Percentiles rank a stretch among this genome's conserved stretches.
Evolutionary conservation across 2,329 filamentous ascomycete species (phyloP).

Genomic region (Zymoseptoria crescenta): DNA sequence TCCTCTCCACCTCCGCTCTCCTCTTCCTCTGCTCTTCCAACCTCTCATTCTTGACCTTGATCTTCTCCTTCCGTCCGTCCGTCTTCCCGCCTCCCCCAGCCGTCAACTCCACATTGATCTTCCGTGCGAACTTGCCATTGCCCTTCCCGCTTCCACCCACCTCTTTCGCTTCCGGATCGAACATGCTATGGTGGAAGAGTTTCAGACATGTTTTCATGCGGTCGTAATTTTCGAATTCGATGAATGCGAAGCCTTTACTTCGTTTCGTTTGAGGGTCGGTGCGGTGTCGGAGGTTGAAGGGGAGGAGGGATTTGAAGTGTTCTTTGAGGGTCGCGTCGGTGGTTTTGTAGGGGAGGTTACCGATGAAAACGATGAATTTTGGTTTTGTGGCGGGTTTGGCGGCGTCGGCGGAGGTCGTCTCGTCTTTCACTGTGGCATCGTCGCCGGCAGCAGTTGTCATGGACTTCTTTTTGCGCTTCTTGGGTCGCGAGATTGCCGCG

Average conservation of each 20-base stretch:
- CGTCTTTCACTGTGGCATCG: constrained; percentile 6
- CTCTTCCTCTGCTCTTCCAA: constrained; percentile 61
- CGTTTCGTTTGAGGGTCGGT: constrained; percentile 58
- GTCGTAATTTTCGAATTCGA: constrained; percentile 81
- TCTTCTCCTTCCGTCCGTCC: constrained; percentile 62
- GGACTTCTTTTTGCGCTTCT: constrained; percentile 17
- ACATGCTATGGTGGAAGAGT: constrained; percentile 78
- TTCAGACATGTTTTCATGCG: constrained; percentile 89
- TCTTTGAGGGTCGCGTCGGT: constrained; percentile 59
- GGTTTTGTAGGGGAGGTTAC: constrained; percentile 82
- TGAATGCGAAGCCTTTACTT: constrained; percentile 72
- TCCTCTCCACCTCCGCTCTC: constrained; percentile 41
- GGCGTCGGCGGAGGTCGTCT: constrained; percentile 7
- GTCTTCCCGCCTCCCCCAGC: constrained; percentile 79
- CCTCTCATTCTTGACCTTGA: constrained; percentile 78
- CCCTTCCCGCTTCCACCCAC: constrained; percentile 5
- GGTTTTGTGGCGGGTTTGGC: constrained; percentile 33
- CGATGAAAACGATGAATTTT: constrained; percentile 72
- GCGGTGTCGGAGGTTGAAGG: constrained; percentile 63
- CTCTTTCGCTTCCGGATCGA: constrained; percentile 41
- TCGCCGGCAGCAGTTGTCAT: not conserved
- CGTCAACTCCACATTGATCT: constrained; percentile 91
- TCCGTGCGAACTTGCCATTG: constrained; percentile 31
- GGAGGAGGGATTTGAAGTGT: constrained; percentile 72
- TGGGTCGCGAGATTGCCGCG: not conserved